phyloP scores from a whole-genome alignment of 1,284 basidiomycete species.

The Coriolopsis trogii region DNA sequence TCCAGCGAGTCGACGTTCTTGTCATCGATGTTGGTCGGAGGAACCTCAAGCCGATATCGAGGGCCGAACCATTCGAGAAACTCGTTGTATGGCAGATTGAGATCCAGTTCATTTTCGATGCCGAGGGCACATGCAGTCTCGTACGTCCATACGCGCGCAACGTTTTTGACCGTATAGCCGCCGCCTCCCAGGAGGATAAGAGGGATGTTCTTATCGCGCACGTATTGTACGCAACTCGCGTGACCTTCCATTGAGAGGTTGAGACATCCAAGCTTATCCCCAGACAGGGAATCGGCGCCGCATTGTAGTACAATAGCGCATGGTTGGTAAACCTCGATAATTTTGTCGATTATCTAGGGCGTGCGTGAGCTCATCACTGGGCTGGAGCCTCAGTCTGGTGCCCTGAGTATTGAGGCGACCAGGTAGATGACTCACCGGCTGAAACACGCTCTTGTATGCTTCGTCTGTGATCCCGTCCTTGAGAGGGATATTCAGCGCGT shows the following conservation, averaged over 20 bases:
- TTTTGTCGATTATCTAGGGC: slow-evolving; percentile 77
- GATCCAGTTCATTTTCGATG: slow-evolving; percentile 76
- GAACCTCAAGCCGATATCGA: slow-evolving; percentile 90
- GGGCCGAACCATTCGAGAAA: slow-evolving; percentile 99
- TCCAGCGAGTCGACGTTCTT: slow-evolving; percentile 86
- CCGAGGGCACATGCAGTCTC: slow-evolving; percentile 95
- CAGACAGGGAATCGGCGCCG: slow-evolving; percentile 93
- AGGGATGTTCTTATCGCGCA: slow-evolving; percentile 85
- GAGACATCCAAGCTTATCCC: slow-evolving; percentile 96
- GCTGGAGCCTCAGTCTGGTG: slow-evolving; percentile 12
- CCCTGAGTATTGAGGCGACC: neutral
- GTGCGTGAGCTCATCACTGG: slow-evolving; percentile 18
- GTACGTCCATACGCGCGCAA: slow-evolving; percentile 94
- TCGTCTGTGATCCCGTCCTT: slow-evolving; percentile 94
- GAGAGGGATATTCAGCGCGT: slow-evolving; percentile 92
- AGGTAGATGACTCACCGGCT: slow-evolving; percentile 68
- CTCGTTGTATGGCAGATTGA: slow-evolving; percentile 91
- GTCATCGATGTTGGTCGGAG: slow-evolving; percentile 94
- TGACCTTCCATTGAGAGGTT: slow-evolving; percentile 96
- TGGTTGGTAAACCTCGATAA: slow-evolving; percentile 91
- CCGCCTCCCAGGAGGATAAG: slow-evolving; percentile 94
- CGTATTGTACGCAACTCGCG: slow-evolving; percentile 88
- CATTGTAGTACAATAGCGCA: slow-evolving; percentile 94
- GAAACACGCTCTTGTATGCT: slow-evolving; percentile 83
- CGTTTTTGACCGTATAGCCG: slow-evolving; percentile 97